Evolutionary conservation across 1,284 basidiomycete genomes (phyloP).

Genomic region (Moesziomyces aphidis): DNA sequence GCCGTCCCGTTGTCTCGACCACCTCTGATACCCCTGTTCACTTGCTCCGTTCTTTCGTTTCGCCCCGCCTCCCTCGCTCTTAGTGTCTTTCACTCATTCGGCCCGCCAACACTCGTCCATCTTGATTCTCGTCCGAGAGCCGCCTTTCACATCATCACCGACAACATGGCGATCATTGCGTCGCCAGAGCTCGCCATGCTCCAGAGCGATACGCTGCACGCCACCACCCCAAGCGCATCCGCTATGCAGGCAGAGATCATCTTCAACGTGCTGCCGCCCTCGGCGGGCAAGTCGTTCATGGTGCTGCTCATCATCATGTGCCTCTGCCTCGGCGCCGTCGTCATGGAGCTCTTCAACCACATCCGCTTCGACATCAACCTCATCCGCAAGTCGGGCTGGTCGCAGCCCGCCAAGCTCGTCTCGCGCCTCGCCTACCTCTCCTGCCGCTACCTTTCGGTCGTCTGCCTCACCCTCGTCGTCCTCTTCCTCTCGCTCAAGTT

Average conservation of each 20-base stretch:
- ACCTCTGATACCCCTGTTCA: too few species aligned
- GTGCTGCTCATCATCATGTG: conserved; percentile 33
- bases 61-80: too few species aligned
- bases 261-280: conserved; percentile 37
- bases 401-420: conserved; percentile 25
- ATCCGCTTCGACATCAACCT: conserved; percentile 39
- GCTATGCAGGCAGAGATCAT: conserved; percentile 17
- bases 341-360: conserved; percentile 38
- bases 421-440: conserved; percentile 35
- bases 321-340: conserved; percentile 29
- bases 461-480: conserved; percentile 18
- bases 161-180: conserved; percentile 2
- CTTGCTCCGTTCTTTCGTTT: too few species aligned
- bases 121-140: neutral
- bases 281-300: conserved; percentile 17
- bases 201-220: conserved; percentile 5
- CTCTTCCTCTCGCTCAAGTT: conserved; percentile 21
- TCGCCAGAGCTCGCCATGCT: neutral
- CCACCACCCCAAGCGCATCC: conserved; percentile 4
- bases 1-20: too few species aligned
- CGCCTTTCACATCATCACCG: neutral
- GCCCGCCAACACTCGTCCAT: too few species aligned
- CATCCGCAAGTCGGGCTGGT: conserved; percentile 40
- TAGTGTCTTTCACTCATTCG: too few species aligned
- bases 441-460: conserved; percentile 22